phyloP scores from a whole-genome alignment of 352 stramenopile genomes.

The Phytophthora sansomeana region DNA sequence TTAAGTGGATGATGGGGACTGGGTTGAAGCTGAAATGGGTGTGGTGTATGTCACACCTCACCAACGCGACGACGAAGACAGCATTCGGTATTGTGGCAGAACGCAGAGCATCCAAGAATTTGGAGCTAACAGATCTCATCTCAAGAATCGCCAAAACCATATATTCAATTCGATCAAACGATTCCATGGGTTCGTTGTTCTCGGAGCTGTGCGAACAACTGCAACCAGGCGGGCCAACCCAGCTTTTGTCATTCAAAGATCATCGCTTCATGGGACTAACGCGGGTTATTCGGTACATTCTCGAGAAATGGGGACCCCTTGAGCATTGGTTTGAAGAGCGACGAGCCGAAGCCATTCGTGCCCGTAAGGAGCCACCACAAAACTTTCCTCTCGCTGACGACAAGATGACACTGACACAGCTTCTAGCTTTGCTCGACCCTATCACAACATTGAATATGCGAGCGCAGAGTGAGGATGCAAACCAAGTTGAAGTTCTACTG shows the following conservation, averaged over 20 bases:
- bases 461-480: neutral
- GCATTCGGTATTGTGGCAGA: neutral
- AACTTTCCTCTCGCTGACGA: slow-evolving; percentile 2
- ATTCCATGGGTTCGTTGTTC: neutral
- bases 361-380: neutral
- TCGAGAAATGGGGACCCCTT: neutral
- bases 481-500: neutral
- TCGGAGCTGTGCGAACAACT: neutral
- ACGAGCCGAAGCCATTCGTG: neutral
- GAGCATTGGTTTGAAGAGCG: slow-evolving; percentile 1
- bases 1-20: neutral
- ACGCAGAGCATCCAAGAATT: too few relatives aligned
- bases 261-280: slow-evolving; percentile 8
- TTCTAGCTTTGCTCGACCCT: neutral
- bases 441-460: slow-evolving; percentile 2
- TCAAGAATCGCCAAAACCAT: slow-evolving; percentile 1
- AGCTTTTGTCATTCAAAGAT: slow-evolving; percentile 1
- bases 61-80: neutral
- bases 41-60: neutral
- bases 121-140: too few relatives aligned
- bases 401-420: neutral
- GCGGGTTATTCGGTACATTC: slow-evolving; percentile 3
- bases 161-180: slow-evolving; percentile 2
- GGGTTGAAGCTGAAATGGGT: neutral
- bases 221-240: neutral